A percentile compares a stretch with the other conserved stretches of the same genome.
phyloP scores from a whole-genome alignment of 768 basidiomycete genomes.

The Russula compacta region DNA sequence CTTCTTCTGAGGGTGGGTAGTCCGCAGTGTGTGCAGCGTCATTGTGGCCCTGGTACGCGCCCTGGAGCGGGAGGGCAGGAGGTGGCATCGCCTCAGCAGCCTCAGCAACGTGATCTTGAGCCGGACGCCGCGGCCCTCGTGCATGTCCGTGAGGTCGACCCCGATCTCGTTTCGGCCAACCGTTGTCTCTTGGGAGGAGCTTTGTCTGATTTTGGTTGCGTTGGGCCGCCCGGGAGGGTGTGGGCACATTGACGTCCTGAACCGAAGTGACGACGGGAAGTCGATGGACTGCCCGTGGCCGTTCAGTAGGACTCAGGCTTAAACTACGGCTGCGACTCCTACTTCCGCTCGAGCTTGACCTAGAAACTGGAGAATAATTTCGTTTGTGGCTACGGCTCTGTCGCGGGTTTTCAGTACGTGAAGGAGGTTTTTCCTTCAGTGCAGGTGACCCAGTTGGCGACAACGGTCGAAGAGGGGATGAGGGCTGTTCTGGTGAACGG shows the following conservation, averaged over 20 bases:
- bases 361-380: slow-evolving; percentile 43
- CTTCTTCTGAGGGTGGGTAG: slow-evolving; percentile 2
- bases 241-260: slow-evolving; percentile 23
- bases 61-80: slow-evolving; percentile 13
- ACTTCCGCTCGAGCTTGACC: slow-evolving; percentile 47
- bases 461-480: slow-evolving; percentile 10
- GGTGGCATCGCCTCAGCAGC: slow-evolving; percentile 17
- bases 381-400: slow-evolving; percentile 28
- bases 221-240: slow-evolving; percentile 6
- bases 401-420: neutral
- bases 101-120: slow-evolving; percentile 1
- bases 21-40: neutral
- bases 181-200: slow-evolving; percentile 18
- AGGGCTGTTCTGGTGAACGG: slow-evolving; percentile 22
- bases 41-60: neutral
- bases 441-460: slow-evolving; percentile 13
- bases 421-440: slow-evolving; percentile 7
- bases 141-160: slow-evolving; percentile 14
- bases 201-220: slow-evolving; percentile 14
- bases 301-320: slow-evolving; percentile 39
- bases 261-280: slow-evolving; percentile 43
- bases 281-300: slow-evolving; percentile 51
- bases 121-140: slow-evolving; percentile 1
- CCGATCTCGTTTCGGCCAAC: slow-evolving; percentile 20
- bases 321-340: slow-evolving; percentile 37